Base-by-base conservation (phyloP, 176 grass and related monocot species). In the Aegilops sharonensis region DNA sequence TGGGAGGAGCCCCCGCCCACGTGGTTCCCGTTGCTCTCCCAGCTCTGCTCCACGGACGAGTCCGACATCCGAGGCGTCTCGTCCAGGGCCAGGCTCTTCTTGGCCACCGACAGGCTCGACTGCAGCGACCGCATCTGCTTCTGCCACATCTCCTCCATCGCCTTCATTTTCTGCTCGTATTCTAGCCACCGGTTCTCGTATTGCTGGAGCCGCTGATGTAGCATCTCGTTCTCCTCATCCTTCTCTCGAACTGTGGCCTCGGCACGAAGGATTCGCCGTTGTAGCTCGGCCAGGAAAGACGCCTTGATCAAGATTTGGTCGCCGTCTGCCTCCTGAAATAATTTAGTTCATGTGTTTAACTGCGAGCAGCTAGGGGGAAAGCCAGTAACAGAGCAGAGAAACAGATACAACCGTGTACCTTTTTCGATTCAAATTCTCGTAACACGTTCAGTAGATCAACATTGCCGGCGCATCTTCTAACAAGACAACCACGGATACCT, bases 111-210 rank as follows among this genome's bases (percentile, higher is more conserved):
- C 34, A 98, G 87, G 71, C 94, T 94, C 5, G 97, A 92, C 64
- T 98, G 97, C 73, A 98, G 63, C 10, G 97, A 98, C 4, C 89
- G 80, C 97, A 98, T 95, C 65, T 98, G 97, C 79, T 94, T 94
- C 86, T 98, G 97, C 97, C 97, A 98, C 90, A 94, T 94, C 75
- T 98, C 97, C 79, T 98, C 97, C 97, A 98, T 98, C 37, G 97
- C 72, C 88, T 89, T 88, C 97, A 98, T 98, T 84, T 98, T 98
- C 87, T 94, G 92, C 79, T 98, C 97, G 2, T 98, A 98, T 66
- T 98, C 97, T 27, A 74, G 80, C 97, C 97, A 98, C 7, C 94
- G 90, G 24, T 63, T 94, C 74, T 98, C 97, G 10, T 95, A 95
- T 73, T 98, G 94, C 64, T 95, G 93, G 52, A 98, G 86, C 31